Evolutionary conservation across 2,329 filamentous ascomycete species (phyloP).

Genomic region (Coniochaeta sp.): DNA sequence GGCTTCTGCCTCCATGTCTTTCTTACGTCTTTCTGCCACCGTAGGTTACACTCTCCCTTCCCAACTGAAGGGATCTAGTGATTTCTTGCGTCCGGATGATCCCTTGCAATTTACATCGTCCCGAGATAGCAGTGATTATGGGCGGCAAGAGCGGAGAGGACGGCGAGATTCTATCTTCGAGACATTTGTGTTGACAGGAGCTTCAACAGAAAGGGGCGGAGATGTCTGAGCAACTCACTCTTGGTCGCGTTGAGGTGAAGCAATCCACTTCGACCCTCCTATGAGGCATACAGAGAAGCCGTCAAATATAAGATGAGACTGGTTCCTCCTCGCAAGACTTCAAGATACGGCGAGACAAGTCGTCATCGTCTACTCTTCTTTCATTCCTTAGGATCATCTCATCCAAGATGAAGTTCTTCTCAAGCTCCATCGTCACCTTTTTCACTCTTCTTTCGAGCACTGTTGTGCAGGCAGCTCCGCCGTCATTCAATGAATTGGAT

Average conservation of each 20-base stretch:
- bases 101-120: not conserved
- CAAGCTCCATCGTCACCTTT: not conserved
- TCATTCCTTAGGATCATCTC: not conserved
- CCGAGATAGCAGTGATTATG: not conserved
- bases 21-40: not conserved
- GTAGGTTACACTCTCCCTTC: not conserved
- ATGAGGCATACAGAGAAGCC: not conserved
- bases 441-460: not conserved
- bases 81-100: not conserved
- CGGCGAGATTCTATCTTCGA: not conserved
- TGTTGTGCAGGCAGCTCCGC: not conserved
- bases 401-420: not conserved
- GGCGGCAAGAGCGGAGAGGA: not conserved
- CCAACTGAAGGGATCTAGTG: not conserved
- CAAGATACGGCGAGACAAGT: not conserved
- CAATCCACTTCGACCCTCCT: not conserved
- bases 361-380: not conserved
- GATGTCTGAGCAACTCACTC: not conserved
- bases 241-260: not conserved
- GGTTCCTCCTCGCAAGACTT: not conserved
- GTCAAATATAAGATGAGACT: not conserved
- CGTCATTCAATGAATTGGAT: not conserved
- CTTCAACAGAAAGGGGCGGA: not conserved
- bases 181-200: not conserved
- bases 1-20: not conserved